Percentiles rank a stretch among this genome's conserved stretches.
Conservation (phyloP, 129 eudicot genomes). For the Helianthus tuberosus region DNA sequence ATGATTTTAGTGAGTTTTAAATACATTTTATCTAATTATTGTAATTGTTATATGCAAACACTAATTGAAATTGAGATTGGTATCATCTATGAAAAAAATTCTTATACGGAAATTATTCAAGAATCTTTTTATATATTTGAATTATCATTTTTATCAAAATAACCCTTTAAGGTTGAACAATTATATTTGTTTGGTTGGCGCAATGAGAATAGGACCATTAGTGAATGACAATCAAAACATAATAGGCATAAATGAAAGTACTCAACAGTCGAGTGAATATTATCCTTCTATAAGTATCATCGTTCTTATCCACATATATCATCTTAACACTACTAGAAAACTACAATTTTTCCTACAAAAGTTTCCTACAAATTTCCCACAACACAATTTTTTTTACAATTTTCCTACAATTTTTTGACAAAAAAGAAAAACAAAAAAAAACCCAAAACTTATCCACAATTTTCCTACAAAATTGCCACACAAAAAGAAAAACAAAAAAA, state of each 20-base stretch:
- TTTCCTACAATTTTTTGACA: no score
- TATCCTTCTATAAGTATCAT: conserved; percentile 11
- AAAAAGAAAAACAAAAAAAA: no score
- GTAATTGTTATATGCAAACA: background rate
- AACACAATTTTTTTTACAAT: no score
- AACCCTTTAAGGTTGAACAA: background rate
- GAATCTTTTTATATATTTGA: background rate
- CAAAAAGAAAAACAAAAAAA: no score
- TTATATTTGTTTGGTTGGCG: background rate
- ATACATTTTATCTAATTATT: background rate
- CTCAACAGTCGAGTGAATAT: background rate
- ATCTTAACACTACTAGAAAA: background rate
- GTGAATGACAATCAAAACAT: background rate
- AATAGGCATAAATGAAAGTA: background rate
- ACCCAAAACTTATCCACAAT: no score
- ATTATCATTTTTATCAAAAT: background rate
- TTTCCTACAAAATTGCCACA: no score
- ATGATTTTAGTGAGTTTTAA: no score
- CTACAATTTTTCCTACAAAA: no score
- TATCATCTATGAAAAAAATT: background rate
- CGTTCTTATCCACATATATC: background rate
- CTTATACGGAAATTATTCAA: background rate
- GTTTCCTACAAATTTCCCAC: no score
- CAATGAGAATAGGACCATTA: conserved; percentile 1
- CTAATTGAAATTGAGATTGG: background rate